Conservation (phyloP, 495 filamentous ascomycete species). For the Clavariopsis aquatica region DNA sequence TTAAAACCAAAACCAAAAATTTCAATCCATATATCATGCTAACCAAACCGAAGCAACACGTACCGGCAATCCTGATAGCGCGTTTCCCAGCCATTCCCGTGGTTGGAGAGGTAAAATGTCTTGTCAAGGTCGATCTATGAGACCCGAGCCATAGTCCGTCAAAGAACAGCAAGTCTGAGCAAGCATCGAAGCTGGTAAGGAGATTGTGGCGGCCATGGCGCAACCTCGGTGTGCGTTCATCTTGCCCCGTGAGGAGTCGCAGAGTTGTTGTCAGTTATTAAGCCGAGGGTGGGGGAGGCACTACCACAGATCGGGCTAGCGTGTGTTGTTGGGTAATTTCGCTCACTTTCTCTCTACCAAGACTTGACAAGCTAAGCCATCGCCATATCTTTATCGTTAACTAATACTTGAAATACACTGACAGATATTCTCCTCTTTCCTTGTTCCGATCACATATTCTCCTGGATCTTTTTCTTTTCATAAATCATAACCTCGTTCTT, state of each 20-base stretch:
- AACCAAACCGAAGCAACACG: neutral
- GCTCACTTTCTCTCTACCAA: too few species aligned
- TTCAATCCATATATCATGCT: neutral
- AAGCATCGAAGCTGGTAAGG: neutral
- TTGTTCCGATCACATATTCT: too few species aligned
- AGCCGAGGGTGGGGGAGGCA: neutral
- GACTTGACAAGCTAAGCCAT: too few species aligned
- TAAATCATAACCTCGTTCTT: too few species aligned
- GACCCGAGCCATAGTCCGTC: neutral
- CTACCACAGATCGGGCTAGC: neutral
- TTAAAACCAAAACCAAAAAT: too few species aligned
- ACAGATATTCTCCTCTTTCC: too few species aligned
- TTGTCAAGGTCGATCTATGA: neutral
- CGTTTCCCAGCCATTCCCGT: slow-evolving; percentile 25
- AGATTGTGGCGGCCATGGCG: neutral
- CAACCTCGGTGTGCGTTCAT: neutral
- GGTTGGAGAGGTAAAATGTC: too few species aligned
- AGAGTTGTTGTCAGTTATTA: neutral
- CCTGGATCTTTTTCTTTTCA: too few species aligned
- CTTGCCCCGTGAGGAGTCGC: neutral
- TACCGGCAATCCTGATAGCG: slow-evolving; percentile 40
- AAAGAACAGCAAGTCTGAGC: neutral
- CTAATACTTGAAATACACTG: too few species aligned
- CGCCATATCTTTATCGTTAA: too few species aligned
- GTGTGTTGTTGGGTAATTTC: too few species aligned